These are phyloP conservation scores for Aspergillus sergii DNA, from an alignment of 2,329 filamentous ascomycete species.

Conservation along the genomic window DNA sequence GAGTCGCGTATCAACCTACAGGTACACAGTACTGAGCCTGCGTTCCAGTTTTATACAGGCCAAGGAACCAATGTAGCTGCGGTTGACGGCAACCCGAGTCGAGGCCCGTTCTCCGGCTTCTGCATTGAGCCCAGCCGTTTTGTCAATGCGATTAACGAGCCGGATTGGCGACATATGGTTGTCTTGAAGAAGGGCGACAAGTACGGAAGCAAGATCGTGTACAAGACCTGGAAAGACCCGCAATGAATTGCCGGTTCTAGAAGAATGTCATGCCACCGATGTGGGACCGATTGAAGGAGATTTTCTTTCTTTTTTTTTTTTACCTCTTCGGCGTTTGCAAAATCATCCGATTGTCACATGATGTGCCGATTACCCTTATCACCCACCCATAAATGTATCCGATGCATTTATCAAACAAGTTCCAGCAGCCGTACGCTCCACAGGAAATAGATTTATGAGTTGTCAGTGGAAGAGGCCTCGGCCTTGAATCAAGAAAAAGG, in stretches of 20 bases:
- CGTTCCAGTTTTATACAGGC: conserved; percentile 96
- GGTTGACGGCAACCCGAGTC: conserved; percentile 60
- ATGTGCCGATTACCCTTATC: conserved; percentile 21
- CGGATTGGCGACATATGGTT: conserved; percentile 77
- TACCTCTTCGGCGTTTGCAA: background rate
- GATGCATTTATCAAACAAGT: background rate
- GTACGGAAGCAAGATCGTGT: conserved; percentile 80
- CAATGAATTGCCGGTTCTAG: background rate
- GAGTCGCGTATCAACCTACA: conserved; percentile 77
- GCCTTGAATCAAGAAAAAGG: background rate
- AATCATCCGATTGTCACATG: conserved; percentile 9
- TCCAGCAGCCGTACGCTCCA: background rate
- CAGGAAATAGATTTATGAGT: background rate
- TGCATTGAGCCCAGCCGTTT: conserved; percentile 91
- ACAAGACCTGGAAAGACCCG: conserved; percentile 77
- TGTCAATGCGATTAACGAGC: conserved; percentile 83
- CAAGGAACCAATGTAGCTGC: conserved; percentile 77
- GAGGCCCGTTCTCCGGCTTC: conserved; percentile 73
- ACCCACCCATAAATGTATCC: conserved; percentile 14
- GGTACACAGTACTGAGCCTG: conserved; percentile 87
- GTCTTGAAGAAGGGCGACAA: conserved; percentile 80
- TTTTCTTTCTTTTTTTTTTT: background rate
- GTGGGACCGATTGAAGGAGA: background rate
- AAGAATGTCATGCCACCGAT: background rate
- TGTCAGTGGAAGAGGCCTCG: background rate